Evolutionary conservation across 495 filamentous ascomycete species (phyloP), one percentile per base, ranked within the genome.

Genomic region (Trichoderma erinaceum): DNA sequence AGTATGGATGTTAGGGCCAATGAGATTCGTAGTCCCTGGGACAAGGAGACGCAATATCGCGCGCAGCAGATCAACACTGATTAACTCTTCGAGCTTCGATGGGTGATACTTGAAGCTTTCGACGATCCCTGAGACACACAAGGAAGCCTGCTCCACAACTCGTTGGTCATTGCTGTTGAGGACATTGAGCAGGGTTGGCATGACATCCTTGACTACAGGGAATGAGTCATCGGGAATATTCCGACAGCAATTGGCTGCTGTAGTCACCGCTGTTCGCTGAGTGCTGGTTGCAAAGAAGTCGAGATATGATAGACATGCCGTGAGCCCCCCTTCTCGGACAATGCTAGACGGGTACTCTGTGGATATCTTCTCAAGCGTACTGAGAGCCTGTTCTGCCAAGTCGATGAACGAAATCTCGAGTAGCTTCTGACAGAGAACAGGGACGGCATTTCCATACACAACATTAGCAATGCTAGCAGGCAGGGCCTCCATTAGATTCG

Each of bases 241-340:
- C 56, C 95, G 91, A 75, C 96, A 98, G 79, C 95, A 98, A 72
- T 99, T 98, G 25, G 96, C 96, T 25, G 96, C 96, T 16, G 94
- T 98, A 2, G 92, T 97, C 21, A 98, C 95, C 2, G 96, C 96
- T 25, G 94, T 96, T 38, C 96, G 86, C 76, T 99, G 96, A 4
- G 95, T 97, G 75, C 94, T 93, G 12, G 96, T 98, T 7, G 96
- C 89, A 75, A 99, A 99, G 78, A 99, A 99, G 72, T 99, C 96
- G 44, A 99, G 84, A 78, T 92, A 97, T 2, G 89, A 92, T 66
- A 99, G 80, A 72, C 96, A 99, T 32, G 95, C 96, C 16, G 90
- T 94, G 69, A 99, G 81, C 13, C 96, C 96, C 41, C 94, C 96
- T 79, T 97, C 96, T 44, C 93, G 91, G 25, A 99, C 95, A 71